A percentile compares a stretch with the other conserved stretches of the same genome.
phyloP scores from a whole-genome alignment of 805 yeast species.

The Tetrapisispora arboricola region DNA sequence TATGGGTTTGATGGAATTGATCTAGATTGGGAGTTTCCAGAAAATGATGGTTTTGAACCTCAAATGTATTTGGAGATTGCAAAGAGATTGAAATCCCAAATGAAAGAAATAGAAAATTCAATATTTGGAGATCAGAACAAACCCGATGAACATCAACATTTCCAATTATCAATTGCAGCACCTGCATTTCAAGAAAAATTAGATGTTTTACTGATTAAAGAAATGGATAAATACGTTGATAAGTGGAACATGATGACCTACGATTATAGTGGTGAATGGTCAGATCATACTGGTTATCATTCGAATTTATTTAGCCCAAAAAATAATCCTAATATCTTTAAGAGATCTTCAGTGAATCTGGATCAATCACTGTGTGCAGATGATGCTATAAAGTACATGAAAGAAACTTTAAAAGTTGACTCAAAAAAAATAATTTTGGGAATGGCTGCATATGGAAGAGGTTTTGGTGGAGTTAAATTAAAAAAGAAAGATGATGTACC shows the following conservation, averaged over 20 bases:
- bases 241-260: constrained; percentile 89
- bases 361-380: constrained; percentile 34
- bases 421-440: constrained; percentile 59
- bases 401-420: constrained; percentile 31
- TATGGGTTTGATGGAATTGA: constrained; percentile 85
- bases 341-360: constrained; percentile 1
- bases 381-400: constrained; percentile 37
- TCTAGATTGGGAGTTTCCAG: constrained; percentile 91
- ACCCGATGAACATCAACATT: constrained; percentile 16
- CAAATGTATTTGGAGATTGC: constrained; percentile 36
- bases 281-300: constrained; percentile 49
- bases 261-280: constrained; percentile 79
- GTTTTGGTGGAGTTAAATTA: constrained; percentile 35
- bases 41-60: constrained; percentile 34
- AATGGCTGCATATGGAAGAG: constrained; percentile 77
- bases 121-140: constrained; percentile 8
- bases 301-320: constrained; percentile 44
- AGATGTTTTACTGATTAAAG: constrained; percentile 33
- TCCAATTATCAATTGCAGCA: constrained; percentile 60
- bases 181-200: constrained; percentile 53
- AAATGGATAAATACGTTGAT: constrained; percentile 49
- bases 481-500: constrained; percentile 12
- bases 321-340: constrained; percentile 4
- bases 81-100: constrained; percentile 28
- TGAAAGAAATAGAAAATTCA: constrained; percentile 32